A percentile compares a stretch with the other conserved stretches of the same genome.
phyloP scores from a whole-genome alignment of 805 yeast genomes.

The Debaryomyces hansenii region DNA sequence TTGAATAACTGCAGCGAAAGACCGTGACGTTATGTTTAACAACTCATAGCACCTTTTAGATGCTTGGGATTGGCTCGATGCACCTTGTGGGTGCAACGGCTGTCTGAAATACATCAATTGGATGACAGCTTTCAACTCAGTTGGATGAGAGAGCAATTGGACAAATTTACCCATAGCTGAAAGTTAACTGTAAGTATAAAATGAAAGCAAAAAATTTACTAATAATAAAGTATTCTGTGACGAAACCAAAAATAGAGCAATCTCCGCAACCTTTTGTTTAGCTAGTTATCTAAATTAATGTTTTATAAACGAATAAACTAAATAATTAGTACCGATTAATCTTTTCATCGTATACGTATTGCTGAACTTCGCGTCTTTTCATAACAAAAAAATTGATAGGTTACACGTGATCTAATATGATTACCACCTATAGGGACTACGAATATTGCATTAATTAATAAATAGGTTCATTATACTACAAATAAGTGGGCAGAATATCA shows the following conservation, averaged over 20 bases:
- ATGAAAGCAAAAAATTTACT: background rate
- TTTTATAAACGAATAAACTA: background rate
- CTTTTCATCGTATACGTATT: background rate
- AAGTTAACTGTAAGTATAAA: background rate
- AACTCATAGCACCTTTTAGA: constrained; percentile 67
- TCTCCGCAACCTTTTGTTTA: background rate
- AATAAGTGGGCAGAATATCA: background rate
- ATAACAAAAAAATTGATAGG: background rate
- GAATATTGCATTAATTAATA: background rate
- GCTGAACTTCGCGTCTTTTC: background rate
- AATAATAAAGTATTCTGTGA: background rate
- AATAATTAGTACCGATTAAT: background rate
- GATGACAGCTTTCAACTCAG: constrained; percentile 66
- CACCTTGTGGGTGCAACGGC: constrained; percentile 51
- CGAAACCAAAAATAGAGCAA: background rate
- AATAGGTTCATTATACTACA: background rate
- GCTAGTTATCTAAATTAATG: background rate
- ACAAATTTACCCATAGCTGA: constrained; percentile 56
- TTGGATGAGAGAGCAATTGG: constrained; percentile 66
- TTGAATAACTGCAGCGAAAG: constrained; percentile 90
- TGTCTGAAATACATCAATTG: constrained; percentile 57
- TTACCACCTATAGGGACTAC: background rate
- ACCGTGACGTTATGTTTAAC: constrained; percentile 73
- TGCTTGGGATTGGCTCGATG: constrained; percentile 19
- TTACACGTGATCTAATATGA: background rate